These are phyloP conservation scores for Aspergillus sp. DNA, from an alignment of 2,329 filamentous ascomycete species.

Conservation along the genomic window DNA sequence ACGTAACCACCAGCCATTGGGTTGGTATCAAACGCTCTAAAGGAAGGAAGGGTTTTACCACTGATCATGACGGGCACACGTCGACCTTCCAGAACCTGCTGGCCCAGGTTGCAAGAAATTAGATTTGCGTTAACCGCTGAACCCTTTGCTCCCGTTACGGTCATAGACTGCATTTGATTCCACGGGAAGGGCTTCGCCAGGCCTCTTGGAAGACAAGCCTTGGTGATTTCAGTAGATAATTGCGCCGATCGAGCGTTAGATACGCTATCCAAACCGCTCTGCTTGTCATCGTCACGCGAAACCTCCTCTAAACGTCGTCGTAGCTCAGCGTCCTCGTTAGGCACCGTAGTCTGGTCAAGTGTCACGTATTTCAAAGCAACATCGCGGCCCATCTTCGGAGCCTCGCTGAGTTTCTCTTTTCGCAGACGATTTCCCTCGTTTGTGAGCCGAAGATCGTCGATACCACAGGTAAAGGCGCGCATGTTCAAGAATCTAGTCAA, in stretches of 20 bases:
- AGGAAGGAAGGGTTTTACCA: conserved; percentile 92
- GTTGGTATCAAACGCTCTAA: conserved; percentile 86
- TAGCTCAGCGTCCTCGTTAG: conserved; percentile 69
- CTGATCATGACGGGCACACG: conserved; percentile 97
- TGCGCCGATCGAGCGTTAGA: conserved; percentile 69
- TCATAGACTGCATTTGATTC: conserved; percentile 99
- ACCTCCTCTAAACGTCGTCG: conserved; percentile 82
- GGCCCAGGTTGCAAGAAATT: conserved; percentile 95
- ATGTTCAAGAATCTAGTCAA: conserved; percentile 89
- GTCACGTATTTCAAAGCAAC: conserved; percentile 89
- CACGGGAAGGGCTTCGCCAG: conserved; percentile 90
- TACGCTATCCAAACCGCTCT: conserved; percentile 83
- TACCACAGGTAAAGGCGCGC: conserved; percentile 94
- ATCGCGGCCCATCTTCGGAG: conserved; percentile 69
- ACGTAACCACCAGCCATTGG: conserved; percentile 91
- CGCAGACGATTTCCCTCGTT: conserved; percentile 72
- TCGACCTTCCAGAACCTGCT: conserved; percentile 92
- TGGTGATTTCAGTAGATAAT: conserved; percentile 77
- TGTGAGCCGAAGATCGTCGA: conserved; percentile 90
- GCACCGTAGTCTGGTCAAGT: conserved; percentile 63
- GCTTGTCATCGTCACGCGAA: conserved; percentile 85
- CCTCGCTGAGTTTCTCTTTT: conserved; percentile 65
- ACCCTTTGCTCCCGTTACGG: conserved; percentile 92
- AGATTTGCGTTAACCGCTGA: conserved; percentile 90
- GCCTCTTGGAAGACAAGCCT: conserved; percentile 74